Base-by-base conservation (phyloP, 2,329 filamentous ascomycete species). In the Ambrosiella xylebori region DNA sequence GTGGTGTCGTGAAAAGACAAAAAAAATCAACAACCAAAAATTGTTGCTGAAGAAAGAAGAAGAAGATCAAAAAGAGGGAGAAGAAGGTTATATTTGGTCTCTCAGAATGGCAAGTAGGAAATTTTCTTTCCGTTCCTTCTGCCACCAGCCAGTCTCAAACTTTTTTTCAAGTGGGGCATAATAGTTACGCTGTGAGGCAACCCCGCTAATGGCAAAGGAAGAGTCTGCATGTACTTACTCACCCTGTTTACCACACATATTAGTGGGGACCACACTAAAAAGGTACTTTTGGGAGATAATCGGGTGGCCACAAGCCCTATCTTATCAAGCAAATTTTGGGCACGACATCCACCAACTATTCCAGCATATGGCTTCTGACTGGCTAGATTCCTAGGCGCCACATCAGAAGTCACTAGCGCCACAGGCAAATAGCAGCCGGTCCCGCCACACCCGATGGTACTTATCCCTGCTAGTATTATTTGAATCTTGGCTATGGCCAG, bases 11-110 rank as follows among this genome's bases (percentile, higher is more conserved):
- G 53, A 60, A 57, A 54, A 57, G 56, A 58, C 59, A 56, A 60
- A 56, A 60, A 60, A 56, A 45, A 58, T 60, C 59, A 60, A 60
- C 56, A 60, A 60, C 59, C 61, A 61, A 63, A 59, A 62, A 60
- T 59, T 57, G 58, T 62, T 60, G 59, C 53, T 57, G 50, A 54
- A 53, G 56, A 57, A 61, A 59, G 56, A 58, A 60, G 56, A 56
- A 58, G 47, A 61, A 61, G 55, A 59, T 45, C 53, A 45, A 60
- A 54, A 62, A 57, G 49, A 57, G 59, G 54, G 56, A 61, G 57
- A 62, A 40, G 53, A 45, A 36, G 50, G 57, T 61, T 58, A 58
- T 58, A 58, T 58, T 61, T 63, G 61, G 62, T 62, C 56, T 49
- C 58, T 27, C 51, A 57, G 53, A 47, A 54, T 57, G 47, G 58